phyloP scores from a whole-genome alignment of 495 filamentous ascomycete species.

The Penicillium argentinense region DNA sequence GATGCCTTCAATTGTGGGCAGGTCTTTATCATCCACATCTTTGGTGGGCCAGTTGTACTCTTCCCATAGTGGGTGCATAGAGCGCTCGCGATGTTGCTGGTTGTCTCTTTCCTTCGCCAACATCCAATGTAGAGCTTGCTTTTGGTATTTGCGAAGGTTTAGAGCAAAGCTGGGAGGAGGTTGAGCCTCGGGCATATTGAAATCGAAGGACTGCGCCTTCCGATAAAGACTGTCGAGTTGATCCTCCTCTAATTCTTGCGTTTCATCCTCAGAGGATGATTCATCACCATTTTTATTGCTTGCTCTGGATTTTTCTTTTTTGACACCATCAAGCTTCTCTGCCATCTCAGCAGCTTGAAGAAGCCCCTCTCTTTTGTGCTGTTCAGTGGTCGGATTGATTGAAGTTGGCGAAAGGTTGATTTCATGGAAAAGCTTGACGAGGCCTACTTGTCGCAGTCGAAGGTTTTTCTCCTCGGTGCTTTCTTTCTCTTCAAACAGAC shows the following conservation, averaged over 20 bases:
- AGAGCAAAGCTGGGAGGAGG: conserved; percentile 79
- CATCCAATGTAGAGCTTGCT: conserved; percentile 95
- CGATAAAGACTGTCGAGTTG: conserved; percentile 92
- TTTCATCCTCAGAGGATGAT: conserved; percentile 71
- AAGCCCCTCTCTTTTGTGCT: conserved; percentile 76
- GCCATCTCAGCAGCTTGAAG: conserved; percentile 83
- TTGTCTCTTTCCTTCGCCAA: conserved; percentile 85
- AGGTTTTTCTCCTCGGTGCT: conserved; percentile 80
- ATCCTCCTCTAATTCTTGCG: conserved; percentile 89
- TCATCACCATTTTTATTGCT: conserved; percentile 46
- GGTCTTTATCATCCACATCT: conserved; percentile 77
- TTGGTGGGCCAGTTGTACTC: conserved; percentile 87
- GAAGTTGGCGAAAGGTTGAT: conserved; percentile 76
- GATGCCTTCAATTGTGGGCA: conserved; percentile 63
- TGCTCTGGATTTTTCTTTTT: conserved; percentile 42
- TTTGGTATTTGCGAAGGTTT: conserved; percentile 88
- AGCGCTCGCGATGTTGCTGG: conserved; percentile 61
- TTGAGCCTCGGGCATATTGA: conserved; percentile 81
- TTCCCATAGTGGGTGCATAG: conserved; percentile 98
- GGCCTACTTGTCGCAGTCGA: conserved; percentile 79
- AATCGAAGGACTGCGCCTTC: conserved; percentile 97
- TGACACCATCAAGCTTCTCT: conserved; percentile 73
- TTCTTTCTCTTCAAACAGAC: conserved; percentile 79
- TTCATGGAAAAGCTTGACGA: conserved; percentile 87
- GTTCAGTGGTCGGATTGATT: conserved; percentile 71